These are phyloP conservation scores for Heimioporus sp. DNA, from an alignment of 768 basidiomycete genomes.

Conservation along the genomic window DNA sequence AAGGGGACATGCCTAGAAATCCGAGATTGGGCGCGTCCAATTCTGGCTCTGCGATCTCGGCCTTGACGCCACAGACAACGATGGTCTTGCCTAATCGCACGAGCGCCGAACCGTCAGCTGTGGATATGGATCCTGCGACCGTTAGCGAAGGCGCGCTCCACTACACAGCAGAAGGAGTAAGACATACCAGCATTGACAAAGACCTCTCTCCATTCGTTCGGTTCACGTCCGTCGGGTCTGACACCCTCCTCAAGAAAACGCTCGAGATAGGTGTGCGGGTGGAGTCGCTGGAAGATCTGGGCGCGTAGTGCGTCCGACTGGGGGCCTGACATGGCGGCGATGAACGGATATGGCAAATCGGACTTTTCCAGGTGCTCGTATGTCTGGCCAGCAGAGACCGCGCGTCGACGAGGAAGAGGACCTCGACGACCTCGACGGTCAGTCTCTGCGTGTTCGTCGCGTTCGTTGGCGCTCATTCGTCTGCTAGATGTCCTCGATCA, in stretches of 20 bases:
- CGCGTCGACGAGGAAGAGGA: slow-evolving; percentile 37
- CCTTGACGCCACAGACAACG: slow-evolving; percentile 93
- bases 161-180: not conserved
- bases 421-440: slow-evolving; percentile 44
- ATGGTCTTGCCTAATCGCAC: slow-evolving; percentile 93
- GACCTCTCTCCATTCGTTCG: slow-evolving; percentile 69
- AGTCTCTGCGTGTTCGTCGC: not conserved
- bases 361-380: not conserved
- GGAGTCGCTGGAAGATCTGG: slow-evolving; percentile 79
- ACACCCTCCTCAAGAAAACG: slow-evolving; percentile 76
- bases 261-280: slow-evolving; percentile 85
- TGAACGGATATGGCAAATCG: slow-evolving; percentile 2
- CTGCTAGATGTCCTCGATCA: slow-evolving; percentile 49
- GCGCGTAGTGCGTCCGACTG: slow-evolving; percentile 28
- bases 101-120: slow-evolving; percentile 90
- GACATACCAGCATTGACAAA: slow-evolving; percentile 76
- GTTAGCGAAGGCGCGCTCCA: not conserved
- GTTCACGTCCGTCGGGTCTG: slow-evolving; percentile 81
- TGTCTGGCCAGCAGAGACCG: slow-evolving; percentile 13
- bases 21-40: slow-evolving; percentile 72
- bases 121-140: slow-evolving; percentile 81
- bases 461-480: slow-evolving; percentile 7
- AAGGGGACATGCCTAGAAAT: slow-evolving; percentile 65
- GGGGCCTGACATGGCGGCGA: slow-evolving; percentile 3
- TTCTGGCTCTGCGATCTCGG: slow-evolving; percentile 91